Conservation (phyloP, 768 basidiomycete species). For the Amanita rubescens region DNA sequence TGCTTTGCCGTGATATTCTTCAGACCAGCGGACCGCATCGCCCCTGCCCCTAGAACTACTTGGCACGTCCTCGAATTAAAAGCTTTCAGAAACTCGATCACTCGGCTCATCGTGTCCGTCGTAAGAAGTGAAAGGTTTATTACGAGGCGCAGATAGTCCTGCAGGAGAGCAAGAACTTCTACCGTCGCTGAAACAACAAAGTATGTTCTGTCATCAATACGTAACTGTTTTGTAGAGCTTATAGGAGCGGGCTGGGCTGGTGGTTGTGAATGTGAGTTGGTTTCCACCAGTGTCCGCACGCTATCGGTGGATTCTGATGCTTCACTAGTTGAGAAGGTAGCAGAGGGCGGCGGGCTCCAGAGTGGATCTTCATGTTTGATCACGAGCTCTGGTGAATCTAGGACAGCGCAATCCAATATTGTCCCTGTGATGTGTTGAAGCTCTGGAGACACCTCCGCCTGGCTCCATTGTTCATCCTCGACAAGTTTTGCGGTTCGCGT, state of each 20-base stretch:
- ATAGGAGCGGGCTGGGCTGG: neutral
- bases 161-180: slow-evolving; percentile 59
- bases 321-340: neutral
- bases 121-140: slow-evolving; percentile 84
- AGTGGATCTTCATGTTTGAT: slow-evolving; percentile 25
- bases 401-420: slow-evolving; percentile 75
- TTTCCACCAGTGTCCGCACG: neutral
- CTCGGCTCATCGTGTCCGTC: slow-evolving; percentile 89
- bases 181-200: slow-evolving; percentile 84
- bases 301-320: neutral
- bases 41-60: slow-evolving; percentile 95
- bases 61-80: slow-evolving; percentile 99
- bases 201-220: slow-evolving; percentile 79
- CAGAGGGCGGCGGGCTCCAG: slow-evolving; percentile 14
- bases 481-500: slow-evolving; percentile 81
- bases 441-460: slow-evolving; percentile 57
- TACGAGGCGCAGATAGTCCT: slow-evolving; percentile 84
- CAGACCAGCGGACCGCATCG: slow-evolving; percentile 96
- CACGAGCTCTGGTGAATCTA: slow-evolving; percentile 66
- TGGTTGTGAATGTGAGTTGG: neutral
- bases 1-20: slow-evolving; percentile 99
- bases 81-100: slow-evolving; percentile 94
- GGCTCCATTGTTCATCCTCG: slow-evolving; percentile 93
- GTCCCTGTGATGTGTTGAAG: slow-evolving; percentile 69
- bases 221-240: slow-evolving; percentile 47